Conservation (phyloP, 495 filamentous ascomycete genomes). For the Penicillium macrosclerotiorum region DNA sequence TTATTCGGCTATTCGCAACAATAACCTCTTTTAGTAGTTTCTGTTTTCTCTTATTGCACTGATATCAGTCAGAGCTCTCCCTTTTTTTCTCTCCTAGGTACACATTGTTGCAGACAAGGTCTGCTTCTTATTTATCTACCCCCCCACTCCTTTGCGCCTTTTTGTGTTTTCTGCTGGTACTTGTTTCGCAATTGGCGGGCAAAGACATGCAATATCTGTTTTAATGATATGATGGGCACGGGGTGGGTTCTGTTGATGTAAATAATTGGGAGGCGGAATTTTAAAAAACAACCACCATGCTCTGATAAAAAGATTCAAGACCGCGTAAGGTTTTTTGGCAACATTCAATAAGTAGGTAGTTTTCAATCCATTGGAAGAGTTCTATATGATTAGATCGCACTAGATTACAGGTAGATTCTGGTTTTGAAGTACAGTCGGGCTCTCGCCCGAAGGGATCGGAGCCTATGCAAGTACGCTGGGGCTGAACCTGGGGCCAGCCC, state of each 20-base stretch:
- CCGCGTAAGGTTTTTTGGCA: too few species aligned
- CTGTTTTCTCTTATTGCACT: too few species aligned
- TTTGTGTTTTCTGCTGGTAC: slow-evolving; percentile 12
- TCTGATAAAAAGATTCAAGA: too few species aligned
- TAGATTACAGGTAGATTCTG: too few species aligned
- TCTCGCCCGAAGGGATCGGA: too few species aligned
- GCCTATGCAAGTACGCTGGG: too few species aligned
- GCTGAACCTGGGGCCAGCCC: too few species aligned
- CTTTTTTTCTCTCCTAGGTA: slow-evolving; percentile 7
- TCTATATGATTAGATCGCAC: neutral
- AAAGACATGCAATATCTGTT: slow-evolving; percentile 24
- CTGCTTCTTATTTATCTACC: slow-evolving; percentile 8
- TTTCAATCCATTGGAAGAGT: too few species aligned
- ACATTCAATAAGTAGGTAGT: too few species aligned
- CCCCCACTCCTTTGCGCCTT: slow-evolving; percentile 16
- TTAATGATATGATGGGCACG: slow-evolving; percentile 30
- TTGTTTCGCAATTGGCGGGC: slow-evolving; percentile 12
- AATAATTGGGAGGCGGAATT: slow-evolving; percentile 30
- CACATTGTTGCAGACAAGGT: neutral
- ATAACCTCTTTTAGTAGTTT: slow-evolving; percentile 25
- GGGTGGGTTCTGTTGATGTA: slow-evolving; percentile 38
- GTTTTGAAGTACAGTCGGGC: too few species aligned
- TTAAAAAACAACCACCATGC: slow-evolving; percentile 11
- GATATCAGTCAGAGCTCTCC: slow-evolving; percentile 12
- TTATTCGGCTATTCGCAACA: slow-evolving; percentile 16